Percentiles rank a stretch among this genome's conserved stretches.
These are phyloP conservation scores for Oryza officinalis DNA, from an alignment of 176 grass and related monocot species.

Conservation along the genomic window DNA sequence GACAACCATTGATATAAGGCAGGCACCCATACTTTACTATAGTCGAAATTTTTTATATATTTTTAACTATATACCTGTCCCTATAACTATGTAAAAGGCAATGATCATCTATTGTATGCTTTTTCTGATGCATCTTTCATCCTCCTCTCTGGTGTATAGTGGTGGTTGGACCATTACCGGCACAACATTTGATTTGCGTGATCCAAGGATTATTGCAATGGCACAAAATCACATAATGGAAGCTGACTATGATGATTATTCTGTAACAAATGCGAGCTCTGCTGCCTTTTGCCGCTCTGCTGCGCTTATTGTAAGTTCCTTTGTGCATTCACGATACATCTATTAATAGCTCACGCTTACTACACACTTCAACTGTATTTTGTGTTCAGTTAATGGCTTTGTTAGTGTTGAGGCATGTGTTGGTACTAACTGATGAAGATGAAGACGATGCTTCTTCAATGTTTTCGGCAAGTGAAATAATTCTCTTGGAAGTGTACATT, in stretches of 20 bases:
- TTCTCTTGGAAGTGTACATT: constrained; percentile 11
- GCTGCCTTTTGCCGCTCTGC: constrained; percentile 83
- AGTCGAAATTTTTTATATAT: neutral
- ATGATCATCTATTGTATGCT: neutral
- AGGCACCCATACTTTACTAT: constrained; percentile 22
- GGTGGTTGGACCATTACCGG: constrained; percentile 71
- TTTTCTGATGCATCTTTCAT: neutral
- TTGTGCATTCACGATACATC: neutral
- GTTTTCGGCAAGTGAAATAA: constrained; percentile 75
- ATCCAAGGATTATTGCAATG: constrained; percentile 69
- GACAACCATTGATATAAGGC: constrained; percentile 92
- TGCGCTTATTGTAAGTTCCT: constrained; percentile 73
- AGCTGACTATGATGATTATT: constrained; percentile 94
- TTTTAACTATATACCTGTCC: neutral
- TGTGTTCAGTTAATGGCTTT: constrained; percentile 81
- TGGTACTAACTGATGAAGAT: constrained; percentile 82
- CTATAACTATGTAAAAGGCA: neutral
- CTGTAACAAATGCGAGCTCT: constrained; percentile 63
- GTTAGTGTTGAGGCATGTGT: constrained; percentile 79
- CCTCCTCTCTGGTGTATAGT: constrained; percentile 36
- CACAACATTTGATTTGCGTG: constrained; percentile 57
- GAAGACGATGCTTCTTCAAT: constrained; percentile 72
- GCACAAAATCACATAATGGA: constrained; percentile 77
- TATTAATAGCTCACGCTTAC: constrained; percentile 26
- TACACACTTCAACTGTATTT: neutral